These are phyloP conservation scores for Ustilago shanxiensis DNA, from an alignment of 1,284 basidiomycete genomes.

Conservation along the genomic window DNA sequence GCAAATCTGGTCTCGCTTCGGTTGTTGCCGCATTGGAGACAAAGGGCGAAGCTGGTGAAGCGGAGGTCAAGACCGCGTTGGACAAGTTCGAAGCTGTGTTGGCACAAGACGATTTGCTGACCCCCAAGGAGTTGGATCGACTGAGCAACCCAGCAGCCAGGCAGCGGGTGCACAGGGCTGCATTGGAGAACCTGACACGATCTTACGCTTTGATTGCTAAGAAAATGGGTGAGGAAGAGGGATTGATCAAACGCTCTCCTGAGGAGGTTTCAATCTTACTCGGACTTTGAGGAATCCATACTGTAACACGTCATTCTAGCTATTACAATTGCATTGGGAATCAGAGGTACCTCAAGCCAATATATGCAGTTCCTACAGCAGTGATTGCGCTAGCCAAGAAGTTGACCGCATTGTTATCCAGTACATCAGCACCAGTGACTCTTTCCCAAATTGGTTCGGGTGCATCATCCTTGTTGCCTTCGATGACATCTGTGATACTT, in stretches of 20 bases:
- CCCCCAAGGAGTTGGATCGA: constrained; percentile 27
- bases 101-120: constrained; percentile 44
- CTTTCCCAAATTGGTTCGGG: constrained; percentile 72
- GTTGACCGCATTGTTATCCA: constrained; percentile 78
- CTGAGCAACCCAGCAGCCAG: constrained; percentile 33
- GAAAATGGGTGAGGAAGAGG: constrained; percentile 21
- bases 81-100: constrained; percentile 39
- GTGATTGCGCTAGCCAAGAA: constrained; percentile 49
- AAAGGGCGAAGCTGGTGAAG: background rate
- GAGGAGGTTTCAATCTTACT: constrained; percentile 53
- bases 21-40: constrained; percentile 13
- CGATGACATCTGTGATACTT: constrained; percentile 10
- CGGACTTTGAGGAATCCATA: constrained; percentile 27
- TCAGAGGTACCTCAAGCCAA: constrained; percentile 28
- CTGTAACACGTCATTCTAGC: background rate
- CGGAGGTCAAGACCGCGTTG: constrained; percentile 17
- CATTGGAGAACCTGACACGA: constrained; percentile 31
- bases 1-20: constrained; percentile 15
- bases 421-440: constrained; percentile 79
- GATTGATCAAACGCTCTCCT: constrained; percentile 24
- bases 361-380: constrained; percentile 32
- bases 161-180: constrained; percentile 31
- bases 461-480: constrained; percentile 15
- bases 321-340: background rate
- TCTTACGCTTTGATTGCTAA: constrained; percentile 34